Evolutionary conservation across 2,329 filamentous ascomycete genomes (phyloP).

Genomic region (Colletotrichum liriopes): DNA sequence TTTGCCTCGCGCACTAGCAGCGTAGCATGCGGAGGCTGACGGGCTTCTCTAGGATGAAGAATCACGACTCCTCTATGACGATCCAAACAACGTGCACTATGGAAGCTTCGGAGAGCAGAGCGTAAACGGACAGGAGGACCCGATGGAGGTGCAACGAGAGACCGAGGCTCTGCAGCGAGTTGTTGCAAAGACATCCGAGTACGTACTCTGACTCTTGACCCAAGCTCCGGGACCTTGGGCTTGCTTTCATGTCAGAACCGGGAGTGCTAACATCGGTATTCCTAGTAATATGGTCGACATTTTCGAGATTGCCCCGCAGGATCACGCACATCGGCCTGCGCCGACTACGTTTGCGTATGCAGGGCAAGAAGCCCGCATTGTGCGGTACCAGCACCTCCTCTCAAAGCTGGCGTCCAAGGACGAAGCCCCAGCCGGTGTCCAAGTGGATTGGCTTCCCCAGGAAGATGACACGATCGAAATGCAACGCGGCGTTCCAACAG

Average conservation of each 20-base stretch:
- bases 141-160: constrained; percentile 75
- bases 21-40: constrained; percentile 21
- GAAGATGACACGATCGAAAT: constrained; percentile 66
- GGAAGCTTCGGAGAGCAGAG: constrained; percentile 74
- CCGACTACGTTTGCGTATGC: constrained; percentile 63
- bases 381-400: constrained; percentile 74
- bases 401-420: constrained; percentile 70
- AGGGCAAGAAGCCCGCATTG: constrained; percentile 69
- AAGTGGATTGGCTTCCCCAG: constrained; percentile 69
- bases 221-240: constrained; percentile 36
- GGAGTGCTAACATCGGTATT: constrained; percentile 41
- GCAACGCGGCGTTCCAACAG: constrained; percentile 56
- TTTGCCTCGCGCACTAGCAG: constrained; percentile 1
- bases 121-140: constrained; percentile 70
- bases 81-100: constrained; percentile 72
- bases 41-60: constrained; percentile 66
- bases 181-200: constrained; percentile 77
- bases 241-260: constrained; percentile 30
- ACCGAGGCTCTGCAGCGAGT: constrained; percentile 76
- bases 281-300: constrained; percentile 77
- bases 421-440: constrained; percentile 58
- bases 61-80: constrained; percentile 73
- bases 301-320: constrained; percentile 74
- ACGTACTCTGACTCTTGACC: constrained; percentile 47
- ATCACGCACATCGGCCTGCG: constrained; percentile 54